Conservation (phyloP, 2,329 filamentous ascomycete species). For the Fusarium albidum region DNA sequence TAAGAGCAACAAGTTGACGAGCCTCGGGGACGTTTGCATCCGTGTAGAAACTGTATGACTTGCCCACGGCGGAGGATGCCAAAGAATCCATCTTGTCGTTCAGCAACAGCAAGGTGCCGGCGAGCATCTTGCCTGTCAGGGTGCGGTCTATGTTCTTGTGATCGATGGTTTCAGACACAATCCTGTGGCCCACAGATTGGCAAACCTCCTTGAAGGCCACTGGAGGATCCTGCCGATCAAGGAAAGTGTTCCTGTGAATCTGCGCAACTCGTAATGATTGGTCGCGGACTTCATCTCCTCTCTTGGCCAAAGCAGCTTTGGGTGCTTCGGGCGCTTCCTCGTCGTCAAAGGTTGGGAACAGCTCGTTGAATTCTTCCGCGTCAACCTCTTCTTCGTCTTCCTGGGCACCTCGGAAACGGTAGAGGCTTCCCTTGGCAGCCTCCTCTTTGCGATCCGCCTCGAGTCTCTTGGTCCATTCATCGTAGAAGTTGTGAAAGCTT, state of each 20-base stretch:
- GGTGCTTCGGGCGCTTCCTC: conserved; percentile 54
- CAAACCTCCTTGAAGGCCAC: conserved; percentile 55
- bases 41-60: conserved; percentile 86
- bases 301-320: conserved; percentile 42
- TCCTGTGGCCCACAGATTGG: conserved; percentile 52
- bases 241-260: conserved; percentile 65
- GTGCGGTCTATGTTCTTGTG: conserved; percentile 43
- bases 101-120: conserved; percentile 71
- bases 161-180: conserved; percentile 41
- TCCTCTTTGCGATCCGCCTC: conserved; percentile 79
- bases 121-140: conserved; percentile 65
- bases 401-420: conserved; percentile 80
- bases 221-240: conserved; percentile 50
- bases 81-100: conserved; percentile 64
- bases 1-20: conserved; percentile 74
- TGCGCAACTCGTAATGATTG: conserved; percentile 69
- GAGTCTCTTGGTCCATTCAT: conserved; percentile 81
- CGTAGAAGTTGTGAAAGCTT: conserved; percentile 76
- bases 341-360: conserved; percentile 82
- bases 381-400: conserved; percentile 80
- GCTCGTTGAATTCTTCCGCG: conserved; percentile 75
- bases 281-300: conserved; percentile 55
- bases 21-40: conserved; percentile 81
- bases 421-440: conserved; percentile 78
- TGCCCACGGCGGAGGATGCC: conserved; percentile 47